Base-by-base conservation (phyloP, 257 asterid genomes). In the Sherardia arvensis region DNA sequence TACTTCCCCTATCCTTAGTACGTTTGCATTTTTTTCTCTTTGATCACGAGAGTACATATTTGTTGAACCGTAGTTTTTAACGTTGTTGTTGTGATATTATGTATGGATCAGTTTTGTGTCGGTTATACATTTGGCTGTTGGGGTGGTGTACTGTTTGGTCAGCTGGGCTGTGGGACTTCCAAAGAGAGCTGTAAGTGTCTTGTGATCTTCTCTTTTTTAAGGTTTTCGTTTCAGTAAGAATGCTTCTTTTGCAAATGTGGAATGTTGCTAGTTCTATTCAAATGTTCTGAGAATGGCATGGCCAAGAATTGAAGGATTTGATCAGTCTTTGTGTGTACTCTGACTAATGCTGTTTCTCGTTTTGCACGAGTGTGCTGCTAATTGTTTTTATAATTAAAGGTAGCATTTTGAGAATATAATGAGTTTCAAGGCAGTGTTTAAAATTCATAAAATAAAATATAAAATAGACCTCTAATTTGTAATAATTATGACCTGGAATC, bases 1-100 rank as follows among this genome's bases (percentile, higher is more conserved):
- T 91, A 87, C 87, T 91, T 91, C 74, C 97, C 97, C 36, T 91
- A 91, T 78, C 97, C 96, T 21, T 90, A 90, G 97, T 90, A 81
- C 77, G 96, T 71, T 20, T 57, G 5, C 61, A n/a, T 17, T 18
- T 17, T 29, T 11, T 27, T 27, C 18, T 57, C 12, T 5, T 2
- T 45, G 22, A n/a, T 49, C 36, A 30, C 6, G 4, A 30, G 6
- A 2, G 34, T 30, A 30, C n/a, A n/a, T n/a, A n/a, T n/a, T 30
- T 30, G 3, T 30, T 30, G 3, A 6, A 30, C 3, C 4, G 6
- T 30, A 30, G 53, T 22, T 22, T 2, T 2, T 23, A 26, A 7
- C 32, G 32, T 59, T 22, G 22, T 18, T n/a, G 76, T 54, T 29
- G 8, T 22, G 12, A 8, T 67, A 1, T 22, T 38, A 14, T 43